Percentiles rank a stretch among this genome's conserved stretches.
phyloP scores from a whole-genome alignment of 2,329 filamentous ascomycete genomes.

The Sclerotinia borealis region DNA sequence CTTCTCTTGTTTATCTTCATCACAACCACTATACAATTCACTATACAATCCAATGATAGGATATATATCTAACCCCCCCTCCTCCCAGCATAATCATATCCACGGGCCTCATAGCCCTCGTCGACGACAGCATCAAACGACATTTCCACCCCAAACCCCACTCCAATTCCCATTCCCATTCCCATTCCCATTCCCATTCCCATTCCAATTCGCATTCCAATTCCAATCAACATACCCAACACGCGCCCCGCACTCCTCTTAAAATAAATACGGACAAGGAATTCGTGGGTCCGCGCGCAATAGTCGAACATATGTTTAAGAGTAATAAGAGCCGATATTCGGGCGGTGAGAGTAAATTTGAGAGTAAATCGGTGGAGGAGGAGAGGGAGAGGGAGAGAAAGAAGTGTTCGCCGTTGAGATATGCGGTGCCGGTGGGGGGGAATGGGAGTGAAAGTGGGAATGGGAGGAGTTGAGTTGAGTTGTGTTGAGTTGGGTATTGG shows the following conservation, averaged over 20 bases:
- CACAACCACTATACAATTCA: not conserved
- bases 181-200: conserved; percentile 33
- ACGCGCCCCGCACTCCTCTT: conserved; percentile 46
- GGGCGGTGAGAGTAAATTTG: conserved; percentile 21
- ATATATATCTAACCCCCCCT: conserved; percentile 2
- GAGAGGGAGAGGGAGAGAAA: conserved; percentile 2
- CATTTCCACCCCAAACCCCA: conserved; percentile 45
- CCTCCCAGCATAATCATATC: conserved; percentile 69
- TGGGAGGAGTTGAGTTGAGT: not conserved
- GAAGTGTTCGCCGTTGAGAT: conserved; percentile 19
- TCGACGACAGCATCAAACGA: conserved; percentile 81
- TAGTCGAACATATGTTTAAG: conserved; percentile 60
- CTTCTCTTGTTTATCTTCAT: not conserved
- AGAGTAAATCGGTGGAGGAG: conserved; percentile 19
- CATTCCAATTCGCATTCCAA: conserved; percentile 30
- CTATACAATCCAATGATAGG: not conserved
- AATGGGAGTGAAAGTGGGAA: not conserved
- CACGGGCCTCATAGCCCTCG: conserved; percentile 80
- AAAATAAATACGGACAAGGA: conserved; percentile 50
- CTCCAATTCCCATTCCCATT: conserved; percentile 83
- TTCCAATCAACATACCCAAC: conserved; percentile 38
- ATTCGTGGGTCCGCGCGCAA: conserved; percentile 53
- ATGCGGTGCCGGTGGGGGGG: conserved; percentile 10
- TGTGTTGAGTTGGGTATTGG: not conserved
- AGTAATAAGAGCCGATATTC: conserved; percentile 48